phyloP scores from a whole-genome alignment of 2,329 filamentous ascomycete genomes.

The Dactylonectria estremocensis region DNA sequence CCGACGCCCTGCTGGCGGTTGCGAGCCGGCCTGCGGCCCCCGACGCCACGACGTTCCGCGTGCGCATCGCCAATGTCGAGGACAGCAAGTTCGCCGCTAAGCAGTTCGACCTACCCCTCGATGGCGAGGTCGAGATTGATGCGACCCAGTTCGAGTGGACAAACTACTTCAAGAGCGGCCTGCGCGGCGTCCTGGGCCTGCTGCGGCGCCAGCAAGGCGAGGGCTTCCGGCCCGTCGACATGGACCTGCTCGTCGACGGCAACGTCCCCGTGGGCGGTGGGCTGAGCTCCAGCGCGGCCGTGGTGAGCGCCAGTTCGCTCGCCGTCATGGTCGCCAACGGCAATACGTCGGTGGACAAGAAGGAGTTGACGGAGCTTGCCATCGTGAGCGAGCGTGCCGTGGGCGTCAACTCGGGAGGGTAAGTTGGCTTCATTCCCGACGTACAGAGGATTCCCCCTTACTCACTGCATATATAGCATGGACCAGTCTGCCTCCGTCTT shows the following conservation, averaged over 20 bases:
- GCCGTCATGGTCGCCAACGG: slow-evolving; percentile 91
- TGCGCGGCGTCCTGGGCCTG: slow-evolving; percentile 85
- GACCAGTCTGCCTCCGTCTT: slow-evolving; percentile 98
- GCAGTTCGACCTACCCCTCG: slow-evolving; percentile 79
- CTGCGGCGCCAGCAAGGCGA: slow-evolving; percentile 77
- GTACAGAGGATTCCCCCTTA: background rate
- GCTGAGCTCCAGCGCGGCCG: slow-evolving; percentile 92
- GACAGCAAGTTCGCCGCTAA: slow-evolving; percentile 81
- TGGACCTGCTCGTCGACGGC: slow-evolving; percentile 92
- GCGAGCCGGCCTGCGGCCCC: slow-evolving; percentile 66
- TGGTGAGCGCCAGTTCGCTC: slow-evolving; percentile 91
- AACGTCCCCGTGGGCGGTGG: slow-evolving; percentile 94
- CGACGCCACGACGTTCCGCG: slow-evolving; percentile 69
- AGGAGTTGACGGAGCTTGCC: slow-evolving; percentile 90
- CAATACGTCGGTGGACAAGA: slow-evolving; percentile 85
- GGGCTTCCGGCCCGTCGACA: slow-evolving; percentile 76
- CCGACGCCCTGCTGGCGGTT: slow-evolving; percentile 91
- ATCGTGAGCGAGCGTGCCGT: slow-evolving; percentile 95
- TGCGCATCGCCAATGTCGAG: slow-evolving; percentile 87
- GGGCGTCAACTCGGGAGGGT: slow-evolving; percentile 96
- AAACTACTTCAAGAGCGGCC: slow-evolving; percentile 97
- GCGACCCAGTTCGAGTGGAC: slow-evolving; percentile 91
- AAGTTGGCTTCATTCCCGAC: slow-evolving; percentile 51
- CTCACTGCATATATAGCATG: slow-evolving; percentile 75
- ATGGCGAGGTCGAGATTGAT: slow-evolving; percentile 83